Conservation (phyloP, 106 monocot genomes). For the Hemerocallis citrina region DNA sequence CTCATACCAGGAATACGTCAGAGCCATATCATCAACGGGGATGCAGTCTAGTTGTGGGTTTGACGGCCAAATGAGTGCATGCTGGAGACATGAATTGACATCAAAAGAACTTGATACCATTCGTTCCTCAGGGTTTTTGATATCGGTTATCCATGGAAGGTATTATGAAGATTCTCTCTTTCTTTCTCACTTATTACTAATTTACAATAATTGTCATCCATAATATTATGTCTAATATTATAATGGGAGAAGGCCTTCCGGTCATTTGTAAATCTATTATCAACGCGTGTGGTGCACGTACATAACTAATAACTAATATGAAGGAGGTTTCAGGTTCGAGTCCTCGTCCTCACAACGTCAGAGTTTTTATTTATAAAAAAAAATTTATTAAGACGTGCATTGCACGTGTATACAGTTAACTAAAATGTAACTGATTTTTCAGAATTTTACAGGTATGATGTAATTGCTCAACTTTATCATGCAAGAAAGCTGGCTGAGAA, state of each 20-base stretch:
- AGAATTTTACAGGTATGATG: conserved; percentile 63
- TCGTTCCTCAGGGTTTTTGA: conserved; percentile 61
- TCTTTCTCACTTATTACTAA: neutral
- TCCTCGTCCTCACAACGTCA: no score
- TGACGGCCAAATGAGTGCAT: conserved; percentile 93
- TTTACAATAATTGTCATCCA: neutral
- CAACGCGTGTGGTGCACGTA: no score
- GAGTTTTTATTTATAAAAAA: no score
- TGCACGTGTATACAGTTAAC: no score
- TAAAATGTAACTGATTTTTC: conserved; percentile 42
- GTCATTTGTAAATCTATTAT: no score
- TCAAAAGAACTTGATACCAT: conserved; percentile 71
- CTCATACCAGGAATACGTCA: conserved; percentile 72
- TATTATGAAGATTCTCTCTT: conserved; percentile 3
- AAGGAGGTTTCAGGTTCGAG: no score
- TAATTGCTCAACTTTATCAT: conserved; percentile 87
- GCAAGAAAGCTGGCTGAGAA: conserved; percentile 71
- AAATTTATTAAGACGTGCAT: no score
- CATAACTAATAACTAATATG: no score
- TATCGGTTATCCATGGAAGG: conserved; percentile 96
- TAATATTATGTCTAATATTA: no score
- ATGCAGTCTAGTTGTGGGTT: conserved; percentile 94
- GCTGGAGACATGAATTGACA: conserved; percentile 86
- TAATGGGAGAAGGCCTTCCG: no score
- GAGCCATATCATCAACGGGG: conserved; percentile 74